These are phyloP conservation scores for Cymbopogon flexuosus DNA, from an alignment of 202 grass and related monocot genomes.

Conservation along the genomic window DNA sequence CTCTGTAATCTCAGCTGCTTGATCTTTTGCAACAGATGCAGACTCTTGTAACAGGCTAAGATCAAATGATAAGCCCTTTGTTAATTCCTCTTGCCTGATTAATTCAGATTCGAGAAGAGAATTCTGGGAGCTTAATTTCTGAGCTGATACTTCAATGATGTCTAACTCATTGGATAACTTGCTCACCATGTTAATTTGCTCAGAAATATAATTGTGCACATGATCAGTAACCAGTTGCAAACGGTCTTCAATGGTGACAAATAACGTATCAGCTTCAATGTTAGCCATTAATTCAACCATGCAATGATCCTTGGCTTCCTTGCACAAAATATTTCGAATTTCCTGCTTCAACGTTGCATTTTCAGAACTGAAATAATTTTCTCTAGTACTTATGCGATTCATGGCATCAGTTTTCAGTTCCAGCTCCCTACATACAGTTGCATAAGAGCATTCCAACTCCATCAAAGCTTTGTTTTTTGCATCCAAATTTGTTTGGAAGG, in stretches of 20 bases:
- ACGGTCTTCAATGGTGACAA: slow-evolving; percentile 36
- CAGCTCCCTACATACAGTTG: slow-evolving; percentile 40
- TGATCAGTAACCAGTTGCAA: slow-evolving; percentile 50
- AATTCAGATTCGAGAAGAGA: slow-evolving; percentile 66
- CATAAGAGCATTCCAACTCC: slow-evolving; percentile 43
- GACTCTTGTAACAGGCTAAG: slow-evolving; percentile 89
- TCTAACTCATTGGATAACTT: slow-evolving; percentile 61
- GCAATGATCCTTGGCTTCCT: slow-evolving; percentile 17
- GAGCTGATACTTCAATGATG: slow-evolving; percentile 43
- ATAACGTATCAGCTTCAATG: slow-evolving; percentile 29
- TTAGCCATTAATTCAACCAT: slow-evolving; percentile 31
- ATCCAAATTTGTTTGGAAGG: slow-evolving; percentile 45
- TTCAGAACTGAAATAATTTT: slow-evolving; percentile 44
- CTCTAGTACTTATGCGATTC: slow-evolving; percentile 34
- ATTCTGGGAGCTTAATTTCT: slow-evolving; percentile 49
- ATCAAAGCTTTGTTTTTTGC: slow-evolving; percentile 37
- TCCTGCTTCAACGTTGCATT: slow-evolving; percentile 51
- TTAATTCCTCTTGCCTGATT: slow-evolving; percentile 69
- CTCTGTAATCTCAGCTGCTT: slow-evolving; percentile 49
- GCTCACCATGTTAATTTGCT: slow-evolving; percentile 44
- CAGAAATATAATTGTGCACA: slow-evolving; percentile 43
- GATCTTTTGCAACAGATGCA: slow-evolving; percentile 66
- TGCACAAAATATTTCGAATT: slow-evolving; percentile 30
- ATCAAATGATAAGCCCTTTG: slow-evolving; percentile 83
- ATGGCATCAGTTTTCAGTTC: slow-evolving; percentile 38